A percentile compares a stretch with the other conserved stretches of the same genome.
Evolutionary conservation across 495 filamentous ascomycete genomes (phyloP).

Genomic region (Pyrenula aspistea): DNA sequence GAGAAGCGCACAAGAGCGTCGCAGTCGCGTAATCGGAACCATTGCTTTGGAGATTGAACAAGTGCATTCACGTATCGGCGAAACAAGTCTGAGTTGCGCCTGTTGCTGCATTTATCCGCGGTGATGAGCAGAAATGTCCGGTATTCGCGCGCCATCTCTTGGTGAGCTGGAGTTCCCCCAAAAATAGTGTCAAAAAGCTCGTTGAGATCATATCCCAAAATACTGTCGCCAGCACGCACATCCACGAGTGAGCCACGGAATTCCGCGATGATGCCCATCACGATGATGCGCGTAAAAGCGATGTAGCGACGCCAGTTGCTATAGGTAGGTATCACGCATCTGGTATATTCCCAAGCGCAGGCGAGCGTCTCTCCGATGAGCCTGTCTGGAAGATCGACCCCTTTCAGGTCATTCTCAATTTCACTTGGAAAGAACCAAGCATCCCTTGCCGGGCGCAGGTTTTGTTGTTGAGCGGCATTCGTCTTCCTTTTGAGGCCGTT

Average conservation of each 20-base stretch:
- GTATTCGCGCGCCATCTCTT: conserved; percentile 7
- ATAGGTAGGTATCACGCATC: conserved; percentile 8
- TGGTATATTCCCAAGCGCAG: conserved; percentile 8
- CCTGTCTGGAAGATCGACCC: conserved; percentile 1
- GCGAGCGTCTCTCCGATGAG: conserved; percentile 6
- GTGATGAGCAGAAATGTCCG: conserved; percentile 8
- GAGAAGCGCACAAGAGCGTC: conserved; percentile 9
- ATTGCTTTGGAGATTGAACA: conserved; percentile 6
- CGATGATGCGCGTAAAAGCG: conserved; percentile 8
- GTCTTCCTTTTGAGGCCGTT: neutral
- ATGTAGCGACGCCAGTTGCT: conserved; percentile 11
- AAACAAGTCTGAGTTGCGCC: conserved; percentile 7
- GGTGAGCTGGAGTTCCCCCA: conserved; percentile 1
- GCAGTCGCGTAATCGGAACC: conserved; percentile 13
- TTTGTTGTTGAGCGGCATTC: neutral
- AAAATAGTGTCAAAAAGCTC: conserved; percentile 7
- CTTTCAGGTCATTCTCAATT: conserved; percentile 6
- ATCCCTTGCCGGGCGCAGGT: neutral
- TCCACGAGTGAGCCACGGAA: conserved; percentile 7
- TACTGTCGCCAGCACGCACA: neutral
- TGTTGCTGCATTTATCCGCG: conserved; percentile 5
- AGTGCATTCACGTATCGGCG: conserved; percentile 10
- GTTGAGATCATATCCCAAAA: conserved; percentile 8
- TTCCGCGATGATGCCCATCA: conserved; percentile 10
- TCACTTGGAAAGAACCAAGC: conserved; percentile 9